These are phyloP conservation scores for Durotheca rogersii DNA, from an alignment of 495 filamentous ascomycete genomes.

Conservation along the genomic window DNA sequence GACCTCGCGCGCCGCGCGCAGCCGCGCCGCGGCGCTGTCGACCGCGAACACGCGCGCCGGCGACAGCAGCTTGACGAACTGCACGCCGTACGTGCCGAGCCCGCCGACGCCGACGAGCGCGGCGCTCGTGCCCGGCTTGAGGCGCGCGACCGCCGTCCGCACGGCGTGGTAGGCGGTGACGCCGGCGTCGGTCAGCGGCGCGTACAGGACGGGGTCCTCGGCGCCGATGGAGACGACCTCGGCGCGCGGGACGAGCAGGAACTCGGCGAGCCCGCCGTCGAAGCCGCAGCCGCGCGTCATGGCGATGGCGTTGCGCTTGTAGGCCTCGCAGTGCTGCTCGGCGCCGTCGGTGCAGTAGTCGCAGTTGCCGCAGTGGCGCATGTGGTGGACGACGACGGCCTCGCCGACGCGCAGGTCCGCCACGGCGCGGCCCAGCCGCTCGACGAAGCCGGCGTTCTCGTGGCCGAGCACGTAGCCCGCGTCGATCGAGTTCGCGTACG, in stretches of 20 bases:
- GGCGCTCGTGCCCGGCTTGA: slow-evolving; percentile 15
- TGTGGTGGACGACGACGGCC: slow-evolving; percentile 44
- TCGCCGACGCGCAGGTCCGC: slow-evolving; percentile 48
- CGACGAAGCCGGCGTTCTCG: slow-evolving; percentile 43
- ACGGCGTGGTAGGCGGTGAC: slow-evolving; percentile 50
- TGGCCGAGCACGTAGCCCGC: slow-evolving; percentile 27
- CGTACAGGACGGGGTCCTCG: slow-evolving; percentile 33
- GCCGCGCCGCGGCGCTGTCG: slow-evolving; percentile 2
- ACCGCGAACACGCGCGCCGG: slow-evolving; percentile 13
- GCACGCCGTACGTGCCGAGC: slow-evolving; percentile 11
- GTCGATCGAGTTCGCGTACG: slow-evolving; percentile 5
- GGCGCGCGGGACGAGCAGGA: slow-evolving; percentile 5
- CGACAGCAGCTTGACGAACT: slow-evolving; percentile 12
- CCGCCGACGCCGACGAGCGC: slow-evolving; percentile 15
- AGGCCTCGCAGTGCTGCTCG: slow-evolving; percentile 21
- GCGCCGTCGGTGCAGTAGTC: slow-evolving; percentile 37
- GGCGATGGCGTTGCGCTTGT: slow-evolving; percentile 14
- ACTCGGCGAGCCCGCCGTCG: slow-evolving; percentile 13
- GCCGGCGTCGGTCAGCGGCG: slow-evolving; percentile 39
- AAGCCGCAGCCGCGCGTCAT: slow-evolving; percentile 18
- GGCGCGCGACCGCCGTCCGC: slow-evolving; percentile 11
- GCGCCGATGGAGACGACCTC: slow-evolving; percentile 27
- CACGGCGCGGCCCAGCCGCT: slow-evolving; percentile 42
- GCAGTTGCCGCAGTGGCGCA: slow-evolving; percentile 32
- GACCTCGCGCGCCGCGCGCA: slow-evolving; percentile 5